Evolutionary conservation across 768 basidiomycete genomes (phyloP).

Genomic region (Naganishia onofrii): DNA sequence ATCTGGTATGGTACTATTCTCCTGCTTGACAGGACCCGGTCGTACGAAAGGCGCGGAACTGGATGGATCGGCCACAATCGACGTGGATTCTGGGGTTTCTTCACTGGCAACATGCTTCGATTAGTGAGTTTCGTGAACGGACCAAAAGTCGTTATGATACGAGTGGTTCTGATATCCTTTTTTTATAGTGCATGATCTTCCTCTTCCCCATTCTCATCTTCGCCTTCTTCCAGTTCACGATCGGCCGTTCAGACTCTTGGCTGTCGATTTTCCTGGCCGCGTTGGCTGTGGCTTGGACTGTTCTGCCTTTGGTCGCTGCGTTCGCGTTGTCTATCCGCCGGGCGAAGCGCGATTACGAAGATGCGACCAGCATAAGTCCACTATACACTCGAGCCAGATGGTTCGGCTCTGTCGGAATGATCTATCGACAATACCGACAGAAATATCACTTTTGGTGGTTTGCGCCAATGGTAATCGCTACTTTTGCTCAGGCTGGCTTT

Average conservation of each 20-base stretch:
- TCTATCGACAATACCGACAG: slow-evolving; percentile 62
- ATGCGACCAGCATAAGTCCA: slow-evolving; percentile 54
- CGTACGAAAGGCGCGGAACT: slow-evolving; percentile 37
- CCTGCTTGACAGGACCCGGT: slow-evolving; percentile 46
- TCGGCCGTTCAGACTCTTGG: slow-evolving; percentile 72
- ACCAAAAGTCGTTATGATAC: not conserved
- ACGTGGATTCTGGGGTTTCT: slow-evolving; percentile 42
- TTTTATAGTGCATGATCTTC: slow-evolving; percentile 61
- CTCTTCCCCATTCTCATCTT: slow-evolving; percentile 73
- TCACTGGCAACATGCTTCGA: slow-evolving; percentile 56
- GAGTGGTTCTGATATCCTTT: not conserved
- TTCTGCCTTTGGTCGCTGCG: slow-evolving; percentile 58
- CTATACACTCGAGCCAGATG: slow-evolving; percentile 62
- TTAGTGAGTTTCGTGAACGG: slow-evolving; percentile 57
- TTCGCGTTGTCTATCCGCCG: slow-evolving; percentile 58
- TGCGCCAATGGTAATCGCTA: slow-evolving; percentile 59
- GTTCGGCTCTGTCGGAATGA: slow-evolving; percentile 48
- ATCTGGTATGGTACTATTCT: slow-evolving; percentile 58
- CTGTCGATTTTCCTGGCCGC: slow-evolving; percentile 76
- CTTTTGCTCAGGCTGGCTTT: slow-evolving; percentile 68
- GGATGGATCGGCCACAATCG: slow-evolving; percentile 41
- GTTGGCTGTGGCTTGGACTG: slow-evolving; percentile 61
- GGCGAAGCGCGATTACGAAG: slow-evolving; percentile 47
- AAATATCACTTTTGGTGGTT: slow-evolving; percentile 67
- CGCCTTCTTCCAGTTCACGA: slow-evolving; percentile 84